These are phyloP conservation scores for Pulveroboletus sp. DNA, from an alignment of 768 basidiomycete genomes.

Conservation along the genomic window DNA sequence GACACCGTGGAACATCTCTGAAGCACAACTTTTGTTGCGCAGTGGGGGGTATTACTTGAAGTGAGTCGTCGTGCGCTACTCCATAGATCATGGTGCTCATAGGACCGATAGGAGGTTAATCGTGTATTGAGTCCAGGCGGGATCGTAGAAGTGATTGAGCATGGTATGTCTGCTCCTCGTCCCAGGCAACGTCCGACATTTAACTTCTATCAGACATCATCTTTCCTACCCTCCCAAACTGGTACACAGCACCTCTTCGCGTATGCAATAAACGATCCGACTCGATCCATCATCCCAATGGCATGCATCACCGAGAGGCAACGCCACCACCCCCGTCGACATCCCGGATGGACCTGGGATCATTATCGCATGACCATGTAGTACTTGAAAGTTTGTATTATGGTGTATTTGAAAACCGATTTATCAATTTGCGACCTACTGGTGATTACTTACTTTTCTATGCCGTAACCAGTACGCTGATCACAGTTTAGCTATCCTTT, in stretches of 20 bases:
- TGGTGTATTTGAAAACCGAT: slow-evolving; percentile 67
- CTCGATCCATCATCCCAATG: slow-evolving; percentile 52
- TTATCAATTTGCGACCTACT: slow-evolving; percentile 69
- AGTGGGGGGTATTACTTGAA: slow-evolving; percentile 72
- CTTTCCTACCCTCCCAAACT: slow-evolving; percentile 72
- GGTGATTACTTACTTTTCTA: slow-evolving; percentile 38
- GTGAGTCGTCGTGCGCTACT: slow-evolving; percentile 30
- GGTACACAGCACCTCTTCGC: slow-evolving; percentile 74
- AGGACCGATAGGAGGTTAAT: slow-evolving; percentile 57
- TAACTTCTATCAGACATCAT: slow-evolving; percentile 51
- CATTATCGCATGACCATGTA: slow-evolving; percentile 62
- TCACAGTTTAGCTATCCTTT: slow-evolving; percentile 52
- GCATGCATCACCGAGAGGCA: slow-evolving; percentile 33
- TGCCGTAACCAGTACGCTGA: slow-evolving; percentile 4
- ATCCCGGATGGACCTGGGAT: slow-evolving; percentile 32
- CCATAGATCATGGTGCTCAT: slow-evolving; percentile 1
- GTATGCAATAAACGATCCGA: slow-evolving; percentile 45
- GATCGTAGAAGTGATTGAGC: slow-evolving; percentile 68
- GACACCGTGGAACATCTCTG: neutral
- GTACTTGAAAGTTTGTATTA: slow-evolving; percentile 64
- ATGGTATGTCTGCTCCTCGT: slow-evolving; percentile 44
- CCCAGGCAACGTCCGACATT: neutral
- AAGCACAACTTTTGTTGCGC: neutral
- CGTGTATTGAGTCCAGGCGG: slow-evolving; percentile 70
- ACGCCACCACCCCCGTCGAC: slow-evolving; percentile 32